Evolutionary conservation across 306 rosid genomes (phyloP).

Genomic region (Cotoneaster glaucophyllus): DNA sequence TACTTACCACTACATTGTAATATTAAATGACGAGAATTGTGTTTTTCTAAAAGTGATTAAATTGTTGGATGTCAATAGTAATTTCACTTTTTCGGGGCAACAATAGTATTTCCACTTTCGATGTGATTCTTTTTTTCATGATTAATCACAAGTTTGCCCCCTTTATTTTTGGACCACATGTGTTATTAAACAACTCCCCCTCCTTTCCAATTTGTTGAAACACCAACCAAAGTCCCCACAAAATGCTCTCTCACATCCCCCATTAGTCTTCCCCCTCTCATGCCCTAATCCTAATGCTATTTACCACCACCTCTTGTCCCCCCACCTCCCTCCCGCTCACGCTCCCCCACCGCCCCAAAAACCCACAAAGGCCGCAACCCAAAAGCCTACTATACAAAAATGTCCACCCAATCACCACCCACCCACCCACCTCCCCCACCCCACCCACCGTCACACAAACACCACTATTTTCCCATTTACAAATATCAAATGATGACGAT

Average conservation of each 20-base stretch:
- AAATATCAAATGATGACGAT: neutral
- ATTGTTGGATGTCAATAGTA: neutral
- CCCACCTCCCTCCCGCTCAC: neutral
- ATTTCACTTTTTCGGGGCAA: no score
- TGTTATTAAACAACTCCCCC: neutral
- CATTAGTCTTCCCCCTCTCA: neutral
- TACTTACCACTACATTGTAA: no score
- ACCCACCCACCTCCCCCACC: constrained; percentile 1
- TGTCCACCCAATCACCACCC: constrained; percentile 1
- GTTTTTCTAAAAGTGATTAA: no score
- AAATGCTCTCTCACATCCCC: neutral
- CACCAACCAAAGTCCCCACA: neutral
- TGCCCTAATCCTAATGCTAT: neutral
- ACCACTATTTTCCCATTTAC: neutral
- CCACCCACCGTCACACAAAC: constrained; percentile 2
- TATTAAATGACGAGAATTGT: no score
- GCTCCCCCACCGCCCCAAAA: neutral
- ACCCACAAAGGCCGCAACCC: neutral
- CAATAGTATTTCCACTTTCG: no score
- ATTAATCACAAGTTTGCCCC: neutral
- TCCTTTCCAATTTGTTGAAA: neutral
- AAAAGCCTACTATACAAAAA: neutral
- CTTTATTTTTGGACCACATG: neutral
- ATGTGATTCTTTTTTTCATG: no score
- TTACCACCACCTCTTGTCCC: neutral